phyloP scores from a whole-genome alignment of 345 rosid genomes.

The Acer campestre region DNA sequence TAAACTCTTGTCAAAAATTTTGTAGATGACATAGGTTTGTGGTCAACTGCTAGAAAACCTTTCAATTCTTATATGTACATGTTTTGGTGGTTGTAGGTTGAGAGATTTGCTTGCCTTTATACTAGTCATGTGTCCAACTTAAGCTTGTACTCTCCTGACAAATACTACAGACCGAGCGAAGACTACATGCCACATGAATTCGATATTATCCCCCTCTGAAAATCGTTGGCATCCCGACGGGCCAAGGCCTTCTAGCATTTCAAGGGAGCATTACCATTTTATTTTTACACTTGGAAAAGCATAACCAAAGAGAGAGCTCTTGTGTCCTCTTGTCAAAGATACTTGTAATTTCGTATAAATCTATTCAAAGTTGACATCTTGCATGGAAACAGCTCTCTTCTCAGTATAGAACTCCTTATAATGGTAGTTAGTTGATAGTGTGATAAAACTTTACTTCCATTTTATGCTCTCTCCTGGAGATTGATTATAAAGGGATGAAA shows the following conservation, averaged over 20 bases:
- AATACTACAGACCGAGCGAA: conserved; percentile 89
- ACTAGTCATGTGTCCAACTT: conserved; percentile 92
- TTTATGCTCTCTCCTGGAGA: not conserved
- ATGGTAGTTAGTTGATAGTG: not conserved
- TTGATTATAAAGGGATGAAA: too few species aligned
- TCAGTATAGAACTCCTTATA: not conserved
- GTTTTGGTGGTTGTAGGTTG: conserved; percentile 57
- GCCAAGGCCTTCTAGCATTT: not conserved
- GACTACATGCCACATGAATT: conserved; percentile 98
- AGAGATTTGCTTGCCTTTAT: conserved; percentile 98
- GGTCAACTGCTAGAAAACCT: not conserved
- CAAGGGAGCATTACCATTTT: too few species aligned
- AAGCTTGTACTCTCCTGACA: conserved; percentile 87
- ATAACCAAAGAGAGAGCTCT: too few species aligned
- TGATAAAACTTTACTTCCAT: not conserved
- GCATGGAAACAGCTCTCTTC: not conserved
- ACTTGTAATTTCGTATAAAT: too few species aligned
- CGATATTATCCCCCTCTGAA: conserved; percentile 61
- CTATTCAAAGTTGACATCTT: not conserved
- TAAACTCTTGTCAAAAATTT: not conserved
- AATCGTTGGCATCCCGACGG: not conserved
- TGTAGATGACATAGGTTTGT: too few species aligned
- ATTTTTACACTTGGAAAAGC: too few species aligned
- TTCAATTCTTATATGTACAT: not conserved
- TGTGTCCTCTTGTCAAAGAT: too few species aligned